Conservation (phyloP, 306 rosid species). For the Prosopis cineraria region DNA sequence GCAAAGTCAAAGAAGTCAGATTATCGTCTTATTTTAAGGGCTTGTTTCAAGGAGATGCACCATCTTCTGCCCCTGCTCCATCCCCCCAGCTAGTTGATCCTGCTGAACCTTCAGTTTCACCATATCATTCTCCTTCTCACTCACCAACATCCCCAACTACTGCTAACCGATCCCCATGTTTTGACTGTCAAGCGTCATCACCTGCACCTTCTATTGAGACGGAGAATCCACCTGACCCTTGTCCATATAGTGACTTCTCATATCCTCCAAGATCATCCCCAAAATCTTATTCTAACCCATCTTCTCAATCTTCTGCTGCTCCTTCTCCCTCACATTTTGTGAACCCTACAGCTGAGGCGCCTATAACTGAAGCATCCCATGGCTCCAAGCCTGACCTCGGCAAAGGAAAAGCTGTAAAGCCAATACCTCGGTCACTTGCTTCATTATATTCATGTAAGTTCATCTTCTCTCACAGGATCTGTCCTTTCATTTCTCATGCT, state of each 20-base stretch:
- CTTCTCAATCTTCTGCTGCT: conserved; percentile 43
- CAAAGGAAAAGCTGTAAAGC: conserved; percentile 39
- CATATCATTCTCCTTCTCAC: conserved; percentile 42
- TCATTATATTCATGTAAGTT: conserved; percentile 69
- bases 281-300: conserved; percentile 41
- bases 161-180: conserved; percentile 45
- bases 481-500: conserved; percentile 22
- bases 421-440: conserved; percentile 43
- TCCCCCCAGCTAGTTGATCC: conserved; percentile 46
- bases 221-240: conserved; percentile 53
- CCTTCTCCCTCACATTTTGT: conserved; percentile 45
- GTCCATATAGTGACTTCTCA: conserved; percentile 40
- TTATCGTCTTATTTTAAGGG: conserved; percentile 67
- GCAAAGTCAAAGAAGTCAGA: conserved; percentile 71
- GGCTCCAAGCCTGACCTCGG: conserved; percentile 44
- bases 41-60: conserved; percentile 48
- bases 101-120: conserved; percentile 47
- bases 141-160: conserved; percentile 46
- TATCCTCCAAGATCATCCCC: conserved; percentile 51
- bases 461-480: background rate
- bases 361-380: conserved; percentile 24
- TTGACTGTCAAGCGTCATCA: conserved; percentile 43
- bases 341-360: conserved; percentile 46
- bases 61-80: conserved; percentile 77
- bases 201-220: conserved; percentile 55